A percentile compares a stretch with the other conserved stretches of the same genome.
These are phyloP conservation scores for Coleophoma eucalyptorum DNA, from an alignment of 2,329 filamentous ascomycete genomes.

Conservation along the genomic window DNA sequence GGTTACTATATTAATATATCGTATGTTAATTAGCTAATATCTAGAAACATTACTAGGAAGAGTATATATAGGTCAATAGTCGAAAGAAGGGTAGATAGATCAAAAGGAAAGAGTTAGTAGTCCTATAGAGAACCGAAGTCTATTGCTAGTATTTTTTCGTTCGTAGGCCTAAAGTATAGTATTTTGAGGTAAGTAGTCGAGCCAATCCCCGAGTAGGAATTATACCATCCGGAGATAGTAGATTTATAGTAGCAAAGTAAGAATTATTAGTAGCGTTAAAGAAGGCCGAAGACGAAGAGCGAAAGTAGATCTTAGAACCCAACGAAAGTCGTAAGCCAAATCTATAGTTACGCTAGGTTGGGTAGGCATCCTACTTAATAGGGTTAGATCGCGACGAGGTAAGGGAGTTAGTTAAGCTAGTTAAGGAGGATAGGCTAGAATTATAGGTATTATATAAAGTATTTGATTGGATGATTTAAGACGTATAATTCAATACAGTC, in stretches of 20 bases:
- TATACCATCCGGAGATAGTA: not conserved
- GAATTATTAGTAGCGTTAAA: not conserved
- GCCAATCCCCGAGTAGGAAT: not conserved
- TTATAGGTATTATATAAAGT: too few relatives aligned
- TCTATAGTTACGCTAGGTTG: not conserved
- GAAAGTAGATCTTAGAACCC: not conserved
- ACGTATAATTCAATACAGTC: not conserved
- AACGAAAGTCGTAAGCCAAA: not conserved
- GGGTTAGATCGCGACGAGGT: too few relatives aligned
- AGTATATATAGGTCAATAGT: not conserved
- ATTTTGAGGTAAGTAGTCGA: not conserved
- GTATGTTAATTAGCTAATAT: too few relatives aligned
- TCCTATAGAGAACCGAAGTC: not conserved
- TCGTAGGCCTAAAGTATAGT: not conserved
- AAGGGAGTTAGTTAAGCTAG: too few relatives aligned
- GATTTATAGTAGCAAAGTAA: not conserved
- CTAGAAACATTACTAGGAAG: not conserved
- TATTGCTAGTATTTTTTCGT: not conserved
- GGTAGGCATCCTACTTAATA: not conserved
- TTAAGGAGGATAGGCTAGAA: too few relatives aligned
- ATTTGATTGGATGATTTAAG: too few relatives aligned
- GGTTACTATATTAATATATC: too few relatives aligned
- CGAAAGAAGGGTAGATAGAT: not conserved
- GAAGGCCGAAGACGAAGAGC: too few relatives aligned
- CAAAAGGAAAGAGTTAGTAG: not conserved